A percentile compares a stretch with the other conserved stretches of the same genome.
phyloP scores from a whole-genome alignment of 2,329 filamentous ascomycete genomes.

The Coccinonectria pachysandricola region DNA sequence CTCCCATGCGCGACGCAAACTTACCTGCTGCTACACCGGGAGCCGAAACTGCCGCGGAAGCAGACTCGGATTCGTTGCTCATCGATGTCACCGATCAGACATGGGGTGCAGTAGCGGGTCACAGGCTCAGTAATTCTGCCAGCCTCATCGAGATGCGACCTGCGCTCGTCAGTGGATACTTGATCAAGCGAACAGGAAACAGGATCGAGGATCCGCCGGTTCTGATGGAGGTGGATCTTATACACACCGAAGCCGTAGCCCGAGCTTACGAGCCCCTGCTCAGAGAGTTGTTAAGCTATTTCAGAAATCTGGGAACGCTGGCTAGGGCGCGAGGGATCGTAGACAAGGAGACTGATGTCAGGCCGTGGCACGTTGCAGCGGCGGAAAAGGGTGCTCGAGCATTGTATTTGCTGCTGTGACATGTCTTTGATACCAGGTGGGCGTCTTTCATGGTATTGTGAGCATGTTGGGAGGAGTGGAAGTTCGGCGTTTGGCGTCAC shows the following conservation, averaged over 20 bases:
- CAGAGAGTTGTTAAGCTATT: constrained; percentile 60
- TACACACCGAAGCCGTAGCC: constrained; percentile 43
- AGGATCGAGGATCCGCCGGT: constrained; percentile 47
- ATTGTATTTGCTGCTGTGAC: constrained; percentile 54
- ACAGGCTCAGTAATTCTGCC: constrained; percentile 51
- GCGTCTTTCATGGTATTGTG: no score
- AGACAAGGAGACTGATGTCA: constrained; percentile 47
- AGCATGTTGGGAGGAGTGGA: background rate
- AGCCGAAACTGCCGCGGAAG: constrained; percentile 31
- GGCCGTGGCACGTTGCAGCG: constrained; percentile 69
- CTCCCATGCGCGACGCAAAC: constrained; percentile 32
- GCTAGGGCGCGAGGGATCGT: constrained; percentile 56
- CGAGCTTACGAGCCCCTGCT: constrained; percentile 53
- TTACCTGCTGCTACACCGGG: constrained; percentile 36
- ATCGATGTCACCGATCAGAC: constrained; percentile 64
- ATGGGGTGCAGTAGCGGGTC: constrained; percentile 62
- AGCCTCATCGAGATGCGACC: constrained; percentile 45
- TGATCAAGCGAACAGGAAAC: constrained; percentile 52
- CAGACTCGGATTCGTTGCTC: constrained; percentile 51
- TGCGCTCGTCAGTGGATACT: constrained; percentile 52
- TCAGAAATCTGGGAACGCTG: constrained; percentile 57
- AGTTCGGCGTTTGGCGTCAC: no score
- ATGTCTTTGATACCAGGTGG: no score
- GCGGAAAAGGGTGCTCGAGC: constrained; percentile 59
- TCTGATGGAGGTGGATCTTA: constrained; percentile 53